Percentiles rank a stretch among this genome's conserved stretches.
Evolutionary conservation across 73 alveolate genomes (phyloP).

Genomic region (Breviolum minutum): DNA sequence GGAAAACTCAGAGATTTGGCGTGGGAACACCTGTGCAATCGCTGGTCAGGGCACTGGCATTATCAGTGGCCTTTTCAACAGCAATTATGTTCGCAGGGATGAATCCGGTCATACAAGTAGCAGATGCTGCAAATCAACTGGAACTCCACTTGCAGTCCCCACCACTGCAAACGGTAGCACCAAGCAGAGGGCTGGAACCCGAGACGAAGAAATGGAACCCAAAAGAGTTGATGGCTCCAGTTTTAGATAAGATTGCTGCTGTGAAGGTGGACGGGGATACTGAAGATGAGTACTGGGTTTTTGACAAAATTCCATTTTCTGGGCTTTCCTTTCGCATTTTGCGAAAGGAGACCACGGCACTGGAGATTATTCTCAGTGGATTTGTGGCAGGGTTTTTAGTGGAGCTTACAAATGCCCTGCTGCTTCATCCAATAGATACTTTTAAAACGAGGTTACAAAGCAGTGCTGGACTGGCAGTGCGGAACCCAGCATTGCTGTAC

Average conservation of each 20-base stretch:
- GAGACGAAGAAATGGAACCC: slow-evolving; percentile 30
- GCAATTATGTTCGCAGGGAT: slow-evolving; percentile 21
- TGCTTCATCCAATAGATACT: slow-evolving; percentile 67
- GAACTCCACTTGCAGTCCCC: slow-evolving; percentile 36
- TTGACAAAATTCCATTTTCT: slow-evolving; percentile 1
- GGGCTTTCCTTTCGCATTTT: slow-evolving; percentile 13
- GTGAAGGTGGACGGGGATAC: slow-evolving; percentile 79
- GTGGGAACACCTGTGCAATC: background rate
- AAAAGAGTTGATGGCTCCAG: slow-evolving; percentile 21
- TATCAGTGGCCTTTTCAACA: slow-evolving; percentile 24
- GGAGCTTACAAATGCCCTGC: slow-evolving; percentile 63
- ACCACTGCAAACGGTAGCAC: background rate
- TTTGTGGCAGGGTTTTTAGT: slow-evolving; percentile 85
- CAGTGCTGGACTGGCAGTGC: slow-evolving; percentile 18
- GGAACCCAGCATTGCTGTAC: slow-evolving; percentile 56
- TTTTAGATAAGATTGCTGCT: slow-evolving; percentile 35
- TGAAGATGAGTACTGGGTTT: slow-evolving; percentile 77
- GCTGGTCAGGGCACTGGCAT: slow-evolving; percentile 36
- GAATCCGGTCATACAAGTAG: background rate
- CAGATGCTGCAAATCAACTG: background rate
- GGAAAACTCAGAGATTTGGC: slow-evolving; percentile 2
- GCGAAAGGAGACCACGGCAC: slow-evolving; percentile 51
- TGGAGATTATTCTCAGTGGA: slow-evolving; percentile 65
- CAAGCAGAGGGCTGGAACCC: background rate
- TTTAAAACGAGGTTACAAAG: slow-evolving; percentile 55